Evolutionary conservation across 768 basidiomycete species (phyloP), one percentile per base, ranked within the genome.

Genomic region (Psilocybe tampanensis): DNA sequence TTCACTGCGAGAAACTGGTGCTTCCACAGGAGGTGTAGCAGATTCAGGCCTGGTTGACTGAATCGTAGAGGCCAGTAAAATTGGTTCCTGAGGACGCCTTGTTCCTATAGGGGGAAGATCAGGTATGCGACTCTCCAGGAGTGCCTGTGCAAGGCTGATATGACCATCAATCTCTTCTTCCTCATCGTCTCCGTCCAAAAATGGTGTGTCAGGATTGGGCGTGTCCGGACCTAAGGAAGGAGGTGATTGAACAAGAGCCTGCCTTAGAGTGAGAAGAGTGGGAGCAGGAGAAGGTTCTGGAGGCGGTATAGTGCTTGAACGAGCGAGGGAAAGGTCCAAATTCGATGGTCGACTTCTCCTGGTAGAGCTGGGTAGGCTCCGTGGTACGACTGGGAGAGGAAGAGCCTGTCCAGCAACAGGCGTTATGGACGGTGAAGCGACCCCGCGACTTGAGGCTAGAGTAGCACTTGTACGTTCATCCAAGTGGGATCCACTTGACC

Each of bases 381-480:
- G 75, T 47, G 68, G 66, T 26, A 62, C 70, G 48, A 64, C 67
- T 39, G 74, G 70, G 43, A 65, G 62, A 13, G 63, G 59, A 2
- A 61, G 44, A 1, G 70, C 33, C 39, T 66, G 69, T 13, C 62
- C 44, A 34, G 64, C 47, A 33, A 69, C 64, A 50, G 74, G 61
- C 52, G 65, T 68, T 17, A 63, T 32, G 33, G 65, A 66, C 11
- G 68, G 55, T 22, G 64, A 55, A n/a, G 62, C 34, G 8, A 70
- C 64, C 39, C 70, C 59, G 26, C 67, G 61, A 54, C 63, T 71
- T 13, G 72, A 71, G 8, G 76, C 71, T 39, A 75, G 70, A 2
- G 76, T 76, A 11, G 82, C 77, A 66, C 92, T 93, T 0, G 92
- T 94, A 23, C 92, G 83, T 70, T 94, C 92, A 64, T 94, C 92